Evolutionary conservation across 345 rosid genomes (phyloP), one percentile per base, ranked within the genome.

Genomic region (Geranium rotundifolium): DNA sequence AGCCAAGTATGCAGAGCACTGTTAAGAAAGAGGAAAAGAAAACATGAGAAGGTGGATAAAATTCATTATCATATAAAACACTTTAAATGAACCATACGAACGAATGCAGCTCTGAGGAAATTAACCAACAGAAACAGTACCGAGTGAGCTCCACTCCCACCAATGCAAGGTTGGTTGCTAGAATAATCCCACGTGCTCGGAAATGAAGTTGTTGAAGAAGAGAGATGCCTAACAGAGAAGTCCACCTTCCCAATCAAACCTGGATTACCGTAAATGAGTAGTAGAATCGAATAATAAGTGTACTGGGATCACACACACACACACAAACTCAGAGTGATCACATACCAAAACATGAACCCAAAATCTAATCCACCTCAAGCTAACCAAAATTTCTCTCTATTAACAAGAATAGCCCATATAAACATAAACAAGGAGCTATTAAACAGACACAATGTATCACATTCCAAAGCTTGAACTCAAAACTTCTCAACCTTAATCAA

Each of bases 211-310:
- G 97, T 82, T 57, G 80, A 65, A 13, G 99, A 95, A 59, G 99
- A 76, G 52, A 95, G 85, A 75, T 95, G 99, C 80, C 88, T 88
- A 52, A 95, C 99, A 61, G 89, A 79, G 74, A 95, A 95, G 72
- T 95, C 99, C 66, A 90, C 99, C 86, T 88, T 90, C 62, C 99
- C 99, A 74, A 84, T 75, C 30, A 90, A 75, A 64, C 97, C 99
- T 95, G 68, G 66, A 54, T 75, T 7, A 65, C 60, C 57, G 72
- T 4, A 63, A 63, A 67, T 65, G 27, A 0, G 27, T 46, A n/a
- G 23, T 17, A 54, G 64, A 68, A 59, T 65, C 27, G 20, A 60
- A 72, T 18, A 59, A 27, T 56, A 27, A 49, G 31, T 29, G 54
- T 57, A n/a, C 29, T 46, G 17, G 14, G 23, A 12, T 34, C 12